These are phyloP conservation scores for Coprinopsis cinerea DNA, from an alignment of 768 basidiomycete genomes.

Conservation along the genomic window DNA sequence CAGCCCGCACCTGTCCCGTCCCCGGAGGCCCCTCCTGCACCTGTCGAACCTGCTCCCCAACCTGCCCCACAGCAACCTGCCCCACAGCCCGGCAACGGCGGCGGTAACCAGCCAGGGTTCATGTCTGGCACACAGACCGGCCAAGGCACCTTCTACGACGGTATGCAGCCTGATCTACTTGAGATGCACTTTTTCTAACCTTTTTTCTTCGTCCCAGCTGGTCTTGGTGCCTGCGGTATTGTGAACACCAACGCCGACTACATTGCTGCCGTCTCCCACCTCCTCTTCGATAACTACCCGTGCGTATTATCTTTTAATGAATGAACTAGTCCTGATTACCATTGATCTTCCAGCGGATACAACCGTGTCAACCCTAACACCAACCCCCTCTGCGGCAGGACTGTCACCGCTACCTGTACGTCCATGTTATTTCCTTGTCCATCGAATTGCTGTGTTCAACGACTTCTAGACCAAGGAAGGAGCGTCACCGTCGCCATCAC, in stretches of 20 bases:
- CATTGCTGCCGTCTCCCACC: slow-evolving; percentile 54
- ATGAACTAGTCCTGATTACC: slow-evolving; percentile 4
- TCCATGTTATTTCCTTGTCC: slow-evolving; percentile 11
- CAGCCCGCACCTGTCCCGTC: slow-evolving; percentile 13
- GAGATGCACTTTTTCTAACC: slow-evolving; percentile 2
- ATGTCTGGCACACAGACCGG: slow-evolving; percentile 46
- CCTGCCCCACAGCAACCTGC: slow-evolving; percentile 8
- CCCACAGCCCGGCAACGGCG: slow-evolving; percentile 7
- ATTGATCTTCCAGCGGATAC: slow-evolving; percentile 39
- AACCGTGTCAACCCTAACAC: slow-evolving; percentile 57
- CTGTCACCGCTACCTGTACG: slow-evolving; percentile 46
- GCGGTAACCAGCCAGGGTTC: slow-evolving; percentile 29
- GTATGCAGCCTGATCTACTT: slow-evolving; percentile 20
- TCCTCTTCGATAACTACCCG: slow-evolving; percentile 57
- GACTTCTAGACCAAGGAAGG: slow-evolving; percentile 44
- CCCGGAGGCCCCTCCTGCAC: slow-evolving; percentile 3
- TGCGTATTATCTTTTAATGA: slow-evolving; percentile 25
- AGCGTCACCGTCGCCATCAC: slow-evolving; percentile 41
- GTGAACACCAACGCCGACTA: slow-evolving; percentile 43
- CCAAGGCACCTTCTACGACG: slow-evolving; percentile 50
- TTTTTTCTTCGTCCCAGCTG: slow-evolving; percentile 30
- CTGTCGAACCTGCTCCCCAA: slow-evolving; percentile 10
- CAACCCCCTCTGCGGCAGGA: slow-evolving; percentile 65
- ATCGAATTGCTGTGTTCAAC: slow-evolving; percentile 3
- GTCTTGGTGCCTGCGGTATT: slow-evolving; percentile 61